Base-by-base conservation (phyloP, 1,284 basidiomycete genomes). In the Schizophyllum commune region DNA sequence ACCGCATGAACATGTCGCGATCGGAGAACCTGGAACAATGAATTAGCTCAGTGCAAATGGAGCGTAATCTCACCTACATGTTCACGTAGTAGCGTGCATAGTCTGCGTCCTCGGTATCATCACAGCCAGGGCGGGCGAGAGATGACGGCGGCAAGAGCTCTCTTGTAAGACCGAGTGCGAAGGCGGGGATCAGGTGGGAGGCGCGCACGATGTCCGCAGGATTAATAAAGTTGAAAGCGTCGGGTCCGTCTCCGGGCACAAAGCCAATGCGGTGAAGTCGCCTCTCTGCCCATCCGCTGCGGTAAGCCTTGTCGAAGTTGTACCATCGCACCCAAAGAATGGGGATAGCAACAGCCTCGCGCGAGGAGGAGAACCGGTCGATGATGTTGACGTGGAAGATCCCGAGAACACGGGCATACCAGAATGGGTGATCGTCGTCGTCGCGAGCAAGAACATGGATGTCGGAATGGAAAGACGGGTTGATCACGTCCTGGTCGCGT, bases 381-480 rank as follows among this genome's bases (percentile, higher is more conserved):
- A 56, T 5, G 58, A 27, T 66, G 11, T 66, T 64, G 8, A 64
- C 67, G 58, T 78, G 75, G 58, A 70, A 76, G 2, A 78, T 69
- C 0, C 71, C 68, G 21, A 77, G 55, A 0, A 79, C 66, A 0
- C 63, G 62, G 0, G 71, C 73, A 65, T 77, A 79, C 71, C 70
- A 73, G 60, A 72, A 77, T 0, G 69, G 69, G 56, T 73, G 66
- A 19, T 32, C 5, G 6, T 60, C 58, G 13, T 64, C 63, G 5
- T 59, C 60, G 2, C 68, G 57, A 1, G 61, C 32, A 9, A 68
- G 63, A 4, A 65, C 57, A 58, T 66, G 65, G 32, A 67, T 19
- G 58, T 66, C 56, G 27, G 60, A 56, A 27, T 63, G 63, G 9
- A 58, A 58, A 4, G 33, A 13, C 1, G 65, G 56, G 32, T 66